Conservation (phyloP, 1,284 basidiomycete species). For the Sporisorium graminicola region DNA sequence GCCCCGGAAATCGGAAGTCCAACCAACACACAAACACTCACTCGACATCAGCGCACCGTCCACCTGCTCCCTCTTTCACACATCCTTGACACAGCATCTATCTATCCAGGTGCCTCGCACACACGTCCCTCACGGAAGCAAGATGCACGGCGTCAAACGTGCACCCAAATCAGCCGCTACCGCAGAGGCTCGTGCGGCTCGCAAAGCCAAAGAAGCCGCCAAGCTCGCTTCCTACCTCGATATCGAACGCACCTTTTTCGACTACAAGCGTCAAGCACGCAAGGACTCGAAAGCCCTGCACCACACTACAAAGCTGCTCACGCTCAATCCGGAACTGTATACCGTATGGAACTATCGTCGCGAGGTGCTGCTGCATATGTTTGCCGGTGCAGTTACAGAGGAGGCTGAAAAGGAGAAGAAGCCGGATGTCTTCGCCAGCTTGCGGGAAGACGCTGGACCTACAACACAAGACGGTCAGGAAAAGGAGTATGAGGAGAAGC, state of each 20-base stretch:
- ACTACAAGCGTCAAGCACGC: conserved; percentile 18
- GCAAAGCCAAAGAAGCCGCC: conserved; percentile 58
- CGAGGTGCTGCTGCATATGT: conserved; percentile 51
- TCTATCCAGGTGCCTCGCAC: not conserved
- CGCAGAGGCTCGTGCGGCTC: conserved; percentile 41
- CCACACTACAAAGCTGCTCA: conserved; percentile 57
- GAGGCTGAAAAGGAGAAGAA: not conserved
- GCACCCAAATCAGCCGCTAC: conserved; percentile 27
- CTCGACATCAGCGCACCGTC: not conserved
- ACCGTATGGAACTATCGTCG: conserved; percentile 68
- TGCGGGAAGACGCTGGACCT: conserved; percentile 2
- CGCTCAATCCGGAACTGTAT: conserved; percentile 67
- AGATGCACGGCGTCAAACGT: conserved; percentile 57
- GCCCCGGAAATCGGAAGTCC: conserved; percentile 12
- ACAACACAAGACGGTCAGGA: not conserved
- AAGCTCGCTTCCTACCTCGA: conserved; percentile 53
- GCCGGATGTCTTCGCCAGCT: conserved; percentile 50
- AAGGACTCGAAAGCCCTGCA: conserved; percentile 47
- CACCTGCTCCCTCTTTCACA: not conserved
- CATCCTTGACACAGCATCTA: too few relatives aligned
- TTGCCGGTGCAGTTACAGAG: conserved; percentile 4
- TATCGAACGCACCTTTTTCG: conserved; percentile 51
- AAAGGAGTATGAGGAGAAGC: not conserved
- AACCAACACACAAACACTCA: conserved; percentile 2
- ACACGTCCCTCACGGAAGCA: not conserved